Base-by-base conservation (phyloP, 2,329 filamentous ascomycete species). In the Pseudocercospora cruenta region DNA sequence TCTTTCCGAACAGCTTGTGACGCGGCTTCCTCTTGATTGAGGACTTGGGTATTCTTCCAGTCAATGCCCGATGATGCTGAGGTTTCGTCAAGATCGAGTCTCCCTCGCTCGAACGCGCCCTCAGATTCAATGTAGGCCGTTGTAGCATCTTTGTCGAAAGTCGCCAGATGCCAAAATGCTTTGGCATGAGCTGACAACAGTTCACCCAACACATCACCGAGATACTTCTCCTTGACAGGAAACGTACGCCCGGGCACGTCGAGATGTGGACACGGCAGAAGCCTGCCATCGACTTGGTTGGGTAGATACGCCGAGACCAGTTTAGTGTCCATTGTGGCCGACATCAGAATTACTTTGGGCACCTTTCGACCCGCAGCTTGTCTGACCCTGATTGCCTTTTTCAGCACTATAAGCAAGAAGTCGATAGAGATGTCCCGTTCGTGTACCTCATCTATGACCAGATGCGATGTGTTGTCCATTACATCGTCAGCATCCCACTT, bases 371-470 rank as follows among this genome's bases (percentile, higher is more conserved):
- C 76, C 10, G 64, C 68, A 26, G 62, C 65, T 66, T 71, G 71
- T 60, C 81, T 76, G n/a, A 74, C 66, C n/a, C 74, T 70, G 43
- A 83, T 74, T 14, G 75, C 75, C 51, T 78, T 78, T 70, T 82
- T 84, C 58, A 85, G 69, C 12, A 81, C 70, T 36, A 83, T 77
- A 70, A 85, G 76, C 26, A 83, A 73, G 66, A 84, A 80, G 63
- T 85, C 83, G 31, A 82, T 80, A 10, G 76, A 69, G 19, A 82
- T 73, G 70, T 80, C 79, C 62, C 82, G 78, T 66, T 84, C 82
- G 66, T 85, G 82, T 19, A 85, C 82, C 72, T 86, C 84, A 68
- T 86, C 83, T 63, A 86, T 80, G 47, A 86, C 71, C 19, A 86
- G 73, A 69, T 86, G 82, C 3, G 83, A 83, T 31, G 80, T 71